Conservation (phyloP, 805 yeast species). For the Saturnispora bothae region DNA sequence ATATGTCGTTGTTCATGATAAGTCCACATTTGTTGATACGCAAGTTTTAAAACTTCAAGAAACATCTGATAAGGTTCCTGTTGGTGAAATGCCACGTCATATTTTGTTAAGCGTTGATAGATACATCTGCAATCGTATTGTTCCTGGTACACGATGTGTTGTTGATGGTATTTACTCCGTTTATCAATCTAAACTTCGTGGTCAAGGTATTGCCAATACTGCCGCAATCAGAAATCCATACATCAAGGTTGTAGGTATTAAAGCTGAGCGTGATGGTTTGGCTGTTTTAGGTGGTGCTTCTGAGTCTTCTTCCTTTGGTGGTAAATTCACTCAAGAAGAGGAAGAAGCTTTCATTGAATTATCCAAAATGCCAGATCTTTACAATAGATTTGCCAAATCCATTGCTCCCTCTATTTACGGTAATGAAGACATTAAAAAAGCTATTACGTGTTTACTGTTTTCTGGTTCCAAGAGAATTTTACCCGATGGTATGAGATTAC, state of each 20-base stretch:
- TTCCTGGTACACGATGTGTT: conserved; percentile 93
- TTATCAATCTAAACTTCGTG: conserved; percentile 59
- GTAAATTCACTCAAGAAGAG: conserved; percentile 78
- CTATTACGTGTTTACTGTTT: conserved; percentile 83
- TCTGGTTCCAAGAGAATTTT: conserved; percentile 89
- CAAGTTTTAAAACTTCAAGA: conserved; percentile 91
- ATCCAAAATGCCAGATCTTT: conserved; percentile 75
- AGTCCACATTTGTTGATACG: conserved; percentile 88
- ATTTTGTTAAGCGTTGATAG: conserved; percentile 81
- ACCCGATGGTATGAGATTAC: conserved; percentile 92
- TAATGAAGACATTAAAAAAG: conserved; percentile 82
- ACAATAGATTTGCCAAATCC: conserved; percentile 73
- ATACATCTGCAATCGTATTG: conserved; percentile 76
- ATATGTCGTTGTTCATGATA: conserved; percentile 85
- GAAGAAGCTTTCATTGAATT: conserved; percentile 81
- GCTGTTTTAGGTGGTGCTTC: conserved; percentile 33
- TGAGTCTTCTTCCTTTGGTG: conserved; percentile 21
- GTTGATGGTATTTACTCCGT: conserved; percentile 89
- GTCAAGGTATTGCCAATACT: conserved; percentile 37
- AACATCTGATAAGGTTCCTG: conserved; percentile 97
- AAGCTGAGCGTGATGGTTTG: conserved; percentile 51
- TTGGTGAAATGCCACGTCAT: conserved; percentile 98
- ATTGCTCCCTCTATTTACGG: conserved; percentile 98
- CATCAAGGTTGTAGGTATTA: conserved; percentile 75
- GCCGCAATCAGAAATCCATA: conserved; percentile 94